Conservation (phyloP, 345 rosid species). For the Physaria fendleri region DNA sequence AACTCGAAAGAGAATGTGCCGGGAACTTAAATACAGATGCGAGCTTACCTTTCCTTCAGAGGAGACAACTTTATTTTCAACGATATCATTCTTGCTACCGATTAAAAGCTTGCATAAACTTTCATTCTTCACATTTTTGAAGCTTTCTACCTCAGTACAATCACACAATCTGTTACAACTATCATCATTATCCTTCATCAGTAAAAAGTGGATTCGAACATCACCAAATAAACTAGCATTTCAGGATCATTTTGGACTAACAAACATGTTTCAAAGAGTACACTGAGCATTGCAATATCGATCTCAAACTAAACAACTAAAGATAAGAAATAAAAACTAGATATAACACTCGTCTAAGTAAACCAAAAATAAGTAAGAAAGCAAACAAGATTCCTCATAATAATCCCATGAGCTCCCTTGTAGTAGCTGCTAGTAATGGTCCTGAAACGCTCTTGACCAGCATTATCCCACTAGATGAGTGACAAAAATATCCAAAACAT, state of each 20-base stretch:
- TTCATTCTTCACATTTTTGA: slow-evolving; percentile 81
- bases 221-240: neutral
- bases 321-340: neutral
- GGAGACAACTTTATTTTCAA: slow-evolving; percentile 73
- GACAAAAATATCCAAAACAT: neutral
- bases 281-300: neutral
- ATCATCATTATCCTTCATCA: neutral
- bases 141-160: slow-evolving; percentile 86
- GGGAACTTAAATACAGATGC: neutral
- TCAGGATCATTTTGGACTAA: neutral
- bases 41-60: slow-evolving; percentile 65
- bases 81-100: slow-evolving; percentile 80
- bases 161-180: slow-evolving; percentile 61
- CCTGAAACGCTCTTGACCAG: slow-evolving; percentile 89
- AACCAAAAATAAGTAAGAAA: neutral
- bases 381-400: slow-evolving; percentile 36
- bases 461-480: slow-evolving; percentile 72
- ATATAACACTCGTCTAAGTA: too few species aligned
- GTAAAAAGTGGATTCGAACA: neutral
- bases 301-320: neutral
- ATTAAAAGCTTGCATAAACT: slow-evolving; percentile 81
- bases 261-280: neutral
- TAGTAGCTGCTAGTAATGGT: slow-evolving; percentile 91
- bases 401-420: slow-evolving; percentile 92
- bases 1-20: neutral